phyloP scores from a whole-genome alignment of 169 alveolate species.

The Theileria parva region DNA sequence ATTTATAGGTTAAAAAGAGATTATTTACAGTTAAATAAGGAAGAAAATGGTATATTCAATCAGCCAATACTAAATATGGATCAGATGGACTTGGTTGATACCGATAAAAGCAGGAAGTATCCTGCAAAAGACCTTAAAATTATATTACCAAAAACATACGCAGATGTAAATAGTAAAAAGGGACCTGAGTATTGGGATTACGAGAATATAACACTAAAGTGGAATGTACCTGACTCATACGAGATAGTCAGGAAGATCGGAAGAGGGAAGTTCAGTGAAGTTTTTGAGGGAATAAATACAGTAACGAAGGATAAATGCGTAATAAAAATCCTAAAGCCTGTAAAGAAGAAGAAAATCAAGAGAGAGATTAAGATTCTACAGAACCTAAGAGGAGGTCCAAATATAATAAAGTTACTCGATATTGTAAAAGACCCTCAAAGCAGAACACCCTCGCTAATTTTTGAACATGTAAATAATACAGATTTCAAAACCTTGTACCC shows the following conservation, averaged over 20 bases:
- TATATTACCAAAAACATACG: constrained; percentile 71
- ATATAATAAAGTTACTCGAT: constrained; percentile 90
- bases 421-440: constrained; percentile 96
- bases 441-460: constrained; percentile 91
- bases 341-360: constrained; percentile 93
- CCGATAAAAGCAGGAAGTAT: constrained; percentile 30
- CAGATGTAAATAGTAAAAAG: constrained; percentile 83
- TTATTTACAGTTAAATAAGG: not conserved
- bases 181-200: constrained; percentile 91
- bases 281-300: constrained; percentile 90
- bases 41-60: not conserved
- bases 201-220: constrained; percentile 85
- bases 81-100: constrained; percentile 25
- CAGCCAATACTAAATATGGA: not conserved
- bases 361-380: constrained; percentile 96
- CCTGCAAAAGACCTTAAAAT: constrained; percentile 53
- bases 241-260: constrained; percentile 95
- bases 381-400: constrained; percentile 94
- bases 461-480: constrained; percentile 86
- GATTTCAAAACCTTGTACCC: constrained; percentile 94
- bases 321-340: constrained; percentile 96
- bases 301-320: constrained; percentile 85
- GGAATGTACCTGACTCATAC: constrained; percentile 91
- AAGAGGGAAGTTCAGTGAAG: constrained; percentile 98
- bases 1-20: not conserved